Evolutionary conservation across 129 eudicot genomes (phyloP).

Genomic region (Helianthus tuberosus): DNA sequence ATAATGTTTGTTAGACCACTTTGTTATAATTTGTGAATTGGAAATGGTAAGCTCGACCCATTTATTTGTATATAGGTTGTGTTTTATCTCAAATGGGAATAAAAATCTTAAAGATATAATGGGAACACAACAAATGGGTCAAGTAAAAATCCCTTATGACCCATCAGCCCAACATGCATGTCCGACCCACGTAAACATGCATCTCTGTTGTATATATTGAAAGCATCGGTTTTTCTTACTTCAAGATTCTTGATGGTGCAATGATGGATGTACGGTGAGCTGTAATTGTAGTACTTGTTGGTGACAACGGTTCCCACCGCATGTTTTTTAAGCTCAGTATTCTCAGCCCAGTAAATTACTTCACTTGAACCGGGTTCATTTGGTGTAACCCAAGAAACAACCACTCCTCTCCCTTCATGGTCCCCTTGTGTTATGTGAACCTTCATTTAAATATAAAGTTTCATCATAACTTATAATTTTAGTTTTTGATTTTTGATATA

Average conservation of each 20-base stretch:
- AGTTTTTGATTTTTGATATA: no score
- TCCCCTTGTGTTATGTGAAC: slow-evolving; percentile 98
- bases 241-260: slow-evolving; percentile 67
- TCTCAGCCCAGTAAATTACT: slow-evolving; percentile 71
- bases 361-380: slow-evolving; percentile 69
- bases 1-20: slow-evolving; percentile 1
- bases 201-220: not conserved
- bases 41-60: not conserved
- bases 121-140: not conserved
- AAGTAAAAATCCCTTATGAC: not conserved
- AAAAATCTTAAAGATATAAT: no score
- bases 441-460: slow-evolving; percentile 38
- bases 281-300: slow-evolving; percentile 79
- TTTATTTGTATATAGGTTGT: not conserved
- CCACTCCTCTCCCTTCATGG: slow-evolving; percentile 70
- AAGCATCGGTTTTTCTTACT: slow-evolving; percentile 36
- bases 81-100: not conserved
- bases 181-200: not conserved
- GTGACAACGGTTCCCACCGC: slow-evolving; percentile 56
- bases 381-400: slow-evolving; percentile 81
- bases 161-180: not conserved
- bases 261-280: slow-evolving; percentile 90
- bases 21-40: not conserved
- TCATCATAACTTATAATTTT: slow-evolving; percentile 1
- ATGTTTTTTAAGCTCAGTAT: slow-evolving; percentile 24